Conservation (phyloP, 2,329 filamentous ascomycete genomes). For the Colletotrichum sp. region DNA sequence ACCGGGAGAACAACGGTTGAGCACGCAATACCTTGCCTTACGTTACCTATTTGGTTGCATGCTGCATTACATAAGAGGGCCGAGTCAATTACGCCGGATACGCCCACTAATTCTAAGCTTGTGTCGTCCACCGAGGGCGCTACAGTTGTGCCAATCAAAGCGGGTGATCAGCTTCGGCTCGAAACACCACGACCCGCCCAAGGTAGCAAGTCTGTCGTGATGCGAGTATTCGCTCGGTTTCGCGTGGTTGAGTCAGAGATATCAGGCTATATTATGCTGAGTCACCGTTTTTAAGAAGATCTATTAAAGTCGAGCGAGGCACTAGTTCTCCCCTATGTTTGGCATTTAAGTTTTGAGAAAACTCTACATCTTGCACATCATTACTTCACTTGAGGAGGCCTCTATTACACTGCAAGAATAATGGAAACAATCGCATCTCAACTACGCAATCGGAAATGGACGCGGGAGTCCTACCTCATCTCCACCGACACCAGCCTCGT, state of each 20-base stretch:
- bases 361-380: background rate
- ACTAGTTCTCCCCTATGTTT: background rate
- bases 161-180: background rate
- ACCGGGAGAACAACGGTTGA: too few species aligned
- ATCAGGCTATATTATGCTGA: background rate
- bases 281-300: background rate
- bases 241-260: background rate
- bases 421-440: background rate
- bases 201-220: accelerated
- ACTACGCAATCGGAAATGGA: constrained; percentile 39
- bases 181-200: background rate
- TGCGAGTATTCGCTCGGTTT: background rate
- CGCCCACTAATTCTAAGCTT: background rate
- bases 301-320: background rate
- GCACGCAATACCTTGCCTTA: too few species aligned
- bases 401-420: too few species aligned
- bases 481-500: constrained; percentile 64
- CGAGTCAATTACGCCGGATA: background rate
- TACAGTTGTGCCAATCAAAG: too few species aligned
- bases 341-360: background rate
- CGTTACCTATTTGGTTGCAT: too few species aligned
- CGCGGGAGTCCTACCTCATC: constrained; percentile 59
- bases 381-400: background rate
- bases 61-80: too few species aligned
- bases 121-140: too few species aligned